Evolutionary conservation across 306 rosid genomes (phyloP), one percentile per base, ranked within the genome.

Genomic region (Sesbania bispinosa): DNA sequence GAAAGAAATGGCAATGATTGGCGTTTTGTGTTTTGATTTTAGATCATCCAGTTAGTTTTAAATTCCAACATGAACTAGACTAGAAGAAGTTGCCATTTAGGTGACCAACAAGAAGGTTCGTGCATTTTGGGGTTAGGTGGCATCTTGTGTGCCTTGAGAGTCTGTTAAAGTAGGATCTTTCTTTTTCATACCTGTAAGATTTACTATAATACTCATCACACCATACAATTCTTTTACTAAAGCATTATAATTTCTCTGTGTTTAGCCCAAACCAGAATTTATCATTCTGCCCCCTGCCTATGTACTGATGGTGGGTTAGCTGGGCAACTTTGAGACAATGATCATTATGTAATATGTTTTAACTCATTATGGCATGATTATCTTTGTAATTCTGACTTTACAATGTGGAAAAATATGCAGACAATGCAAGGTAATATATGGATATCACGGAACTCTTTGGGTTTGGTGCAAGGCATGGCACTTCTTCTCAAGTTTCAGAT

Each of bases 391-490:
- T 43, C 79, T 76, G 74, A 78, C 62, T 71, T 50, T 51, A 51
- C 13, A 67, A n/a, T 15, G 20, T 43, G 59, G 45, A 79, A 73
- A 13, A n/a, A 62, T 68, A 15, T 79, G 79, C 92, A 92, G 97
- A 89, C 86, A 87, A 89, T 92, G 96, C 94, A 89, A 68, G 97
- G 97, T 27, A 80, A 86, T 77, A 84, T 92, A 69, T 84, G 88
- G 90, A 74, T 84, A 62, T 82, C 87, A 33, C 67, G 68, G 8
- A 83, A 86, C 59, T 61, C 85, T n/a, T 38, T 45, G 50, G 92
- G 88, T 36, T 73, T 80, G 69, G 82, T 83, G 64, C 85, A 87
- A 67, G 85, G 92, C 79, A 80, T 87, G 96, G 79, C 88, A 10
- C 92, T 92, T 47, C 71, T 89, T 71, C 92, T 92, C 39, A 83